A percentile compares a stretch with the other conserved stretches of the same genome.
phyloP scores from a whole-genome alignment of 202 grass and related monocot species.

The Zoysia matrella region DNA sequence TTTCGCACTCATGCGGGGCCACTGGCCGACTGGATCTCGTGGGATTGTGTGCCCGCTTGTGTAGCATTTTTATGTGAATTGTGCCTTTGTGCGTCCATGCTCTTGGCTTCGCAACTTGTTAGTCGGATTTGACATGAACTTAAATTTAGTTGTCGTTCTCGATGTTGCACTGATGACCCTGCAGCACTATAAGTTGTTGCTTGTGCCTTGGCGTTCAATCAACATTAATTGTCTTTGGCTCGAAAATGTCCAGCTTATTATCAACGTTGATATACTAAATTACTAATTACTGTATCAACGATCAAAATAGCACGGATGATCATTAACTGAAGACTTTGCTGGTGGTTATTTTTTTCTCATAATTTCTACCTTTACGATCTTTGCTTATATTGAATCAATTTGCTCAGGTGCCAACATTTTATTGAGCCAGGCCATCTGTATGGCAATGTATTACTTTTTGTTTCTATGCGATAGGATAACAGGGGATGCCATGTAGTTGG shows the following conservation, averaged over 20 bases:
- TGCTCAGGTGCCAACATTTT: background rate
- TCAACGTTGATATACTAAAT: background rate
- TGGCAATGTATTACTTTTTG: background rate
- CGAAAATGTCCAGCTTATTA: background rate
- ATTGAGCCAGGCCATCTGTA: slow-evolving; percentile 14
- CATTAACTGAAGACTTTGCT: background rate
- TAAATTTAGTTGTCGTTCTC: background rate
- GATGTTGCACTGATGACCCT: slow-evolving; percentile 12
- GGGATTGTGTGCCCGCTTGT: background rate
- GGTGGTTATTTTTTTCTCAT: background rate
- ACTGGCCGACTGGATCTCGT: slow-evolving; percentile 31
- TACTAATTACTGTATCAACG: background rate
- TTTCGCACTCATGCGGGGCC: background rate
- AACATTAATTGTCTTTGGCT: background rate
- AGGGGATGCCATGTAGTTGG: background rate
- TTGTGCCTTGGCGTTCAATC: background rate
- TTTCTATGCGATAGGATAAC: slow-evolving; percentile 5
- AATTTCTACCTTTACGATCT: slow-evolving; percentile 14
- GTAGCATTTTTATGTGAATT: slow-evolving; percentile 8
- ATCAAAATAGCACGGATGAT: slow-evolving; percentile 10
- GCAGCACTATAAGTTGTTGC: slow-evolving; percentile 9
- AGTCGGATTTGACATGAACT: slow-evolving; percentile 25
- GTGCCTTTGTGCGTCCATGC: background rate
- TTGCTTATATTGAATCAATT: background rate
- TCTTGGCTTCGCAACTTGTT: background rate